Conservation (phyloP, 192 early-diverging fungal species). For the Phlyctochytrium bullatum region DNA sequence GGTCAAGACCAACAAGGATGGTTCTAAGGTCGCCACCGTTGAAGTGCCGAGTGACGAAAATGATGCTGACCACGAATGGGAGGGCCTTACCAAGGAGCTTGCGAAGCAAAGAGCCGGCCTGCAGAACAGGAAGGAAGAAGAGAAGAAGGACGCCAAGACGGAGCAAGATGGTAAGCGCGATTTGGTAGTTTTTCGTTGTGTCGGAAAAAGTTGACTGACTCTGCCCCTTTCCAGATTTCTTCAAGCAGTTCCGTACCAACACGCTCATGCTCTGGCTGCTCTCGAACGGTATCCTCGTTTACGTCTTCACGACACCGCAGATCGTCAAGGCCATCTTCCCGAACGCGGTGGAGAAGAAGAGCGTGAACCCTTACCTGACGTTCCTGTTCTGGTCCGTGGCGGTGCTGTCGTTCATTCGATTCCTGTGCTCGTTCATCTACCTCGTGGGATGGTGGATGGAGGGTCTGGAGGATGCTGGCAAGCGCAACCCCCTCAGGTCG, state of each 20-base stretch:
- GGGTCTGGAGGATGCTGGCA: slow-evolving; percentile 22
- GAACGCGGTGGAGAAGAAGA: neutral
- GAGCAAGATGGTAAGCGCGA: slow-evolving; percentile 30
- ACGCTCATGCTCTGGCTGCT: slow-evolving; percentile 47
- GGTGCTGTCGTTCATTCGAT: slow-evolving; percentile 28
- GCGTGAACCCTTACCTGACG: slow-evolving; percentile 44
- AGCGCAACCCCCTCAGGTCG: neutral
- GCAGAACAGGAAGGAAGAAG: slow-evolving; percentile 54
- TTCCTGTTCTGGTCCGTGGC: slow-evolving; percentile 50
- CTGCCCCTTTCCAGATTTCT: slow-evolving; percentile 31
- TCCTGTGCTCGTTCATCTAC: slow-evolving; percentile 25
- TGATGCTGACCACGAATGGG: slow-evolving; percentile 62
- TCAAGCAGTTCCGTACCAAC: slow-evolving; percentile 52
- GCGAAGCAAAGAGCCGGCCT: slow-evolving; percentile 28
- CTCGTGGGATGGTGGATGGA: slow-evolving; percentile 27
- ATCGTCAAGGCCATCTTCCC: slow-evolving; percentile 28
- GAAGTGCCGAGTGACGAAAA: slow-evolving; percentile 65
- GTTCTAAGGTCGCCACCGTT: slow-evolving; percentile 64
- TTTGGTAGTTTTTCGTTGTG: neutral
- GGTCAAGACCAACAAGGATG: slow-evolving; percentile 61
- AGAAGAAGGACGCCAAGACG: slow-evolving; percentile 28
- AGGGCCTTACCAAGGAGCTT: slow-evolving; percentile 54
- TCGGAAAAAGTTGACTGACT: neutral
- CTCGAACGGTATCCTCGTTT: slow-evolving; percentile 40
- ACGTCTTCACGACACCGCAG: slow-evolving; percentile 38